Evolutionary conservation across 495 filamentous ascomycete genomes (phyloP), one percentile per base, ranked within the genome.

Genomic region (Aspergillus taichungensis): DNA sequence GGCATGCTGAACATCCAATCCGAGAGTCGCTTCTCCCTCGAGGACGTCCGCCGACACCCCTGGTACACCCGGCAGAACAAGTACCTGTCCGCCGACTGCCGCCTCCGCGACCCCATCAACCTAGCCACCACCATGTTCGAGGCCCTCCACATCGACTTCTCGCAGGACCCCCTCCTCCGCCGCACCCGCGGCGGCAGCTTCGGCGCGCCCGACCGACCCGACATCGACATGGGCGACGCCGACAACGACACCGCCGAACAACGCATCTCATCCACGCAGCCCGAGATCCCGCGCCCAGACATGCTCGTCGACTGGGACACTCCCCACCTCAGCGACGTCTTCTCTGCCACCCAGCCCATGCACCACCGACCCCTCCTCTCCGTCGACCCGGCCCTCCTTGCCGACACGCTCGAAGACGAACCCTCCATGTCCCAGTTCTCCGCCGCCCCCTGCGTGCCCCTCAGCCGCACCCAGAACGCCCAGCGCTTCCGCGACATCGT

Each of bases 111-210:
- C 51, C 83, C 85, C 1, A 67, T 97, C 48, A 77, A 79, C 18
- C 71, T 97, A 13, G 92, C 92, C 27, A 94, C 92, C 0, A 79
- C 84, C 51, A 94, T 99, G 84, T 84, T 99, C 45, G 86, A 94
- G 54, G 82, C 75, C 31, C 79, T 99, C n/a, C 85, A 80, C 44
- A 95, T 99, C 61, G 85, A 96, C 60, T 90, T 97, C 62, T 80
- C 67, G 41, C 78, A 84, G 43, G 70, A 81, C 43, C 80, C 85
- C 9, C 64, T 79, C 8, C 66, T 74, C 6, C 60, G 54, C 14
- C 48, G 53, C 4, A 44, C 54, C 5, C 57, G 53, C 11, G 56
- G 59, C 66, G 73, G 43, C 67, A 79, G 54, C 56, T 57, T 55
- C 43, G 63, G 47, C 40, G 39, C 56, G 2, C 18, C 18, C 18